Evolutionary conservation across 179 eudicot genomes (phyloP), one percentile per base, ranked within the genome.

Genomic region (Beta macrorhiza): DNA sequence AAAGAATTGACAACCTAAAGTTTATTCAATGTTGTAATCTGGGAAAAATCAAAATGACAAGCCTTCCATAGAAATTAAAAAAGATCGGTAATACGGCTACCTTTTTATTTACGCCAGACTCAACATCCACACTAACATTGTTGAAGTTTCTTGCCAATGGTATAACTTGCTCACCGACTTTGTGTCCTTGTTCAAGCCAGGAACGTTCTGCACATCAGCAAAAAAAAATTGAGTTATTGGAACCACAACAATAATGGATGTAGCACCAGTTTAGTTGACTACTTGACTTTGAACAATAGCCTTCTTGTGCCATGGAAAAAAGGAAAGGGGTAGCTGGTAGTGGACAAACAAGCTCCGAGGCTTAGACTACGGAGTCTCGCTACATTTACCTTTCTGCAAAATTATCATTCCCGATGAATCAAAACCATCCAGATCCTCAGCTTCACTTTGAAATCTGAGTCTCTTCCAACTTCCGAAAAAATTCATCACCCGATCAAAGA

Each of bases 121-220:
- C 99, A 20, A 92, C 71, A 88, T 95, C 99, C 80, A 85, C 56
- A 78, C 57, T 84, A 62, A 80, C 45, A 82, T 81, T 90, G 83
- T 87, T 91, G 79, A 94, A 93, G 86, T 92, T 94, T 85, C 97
- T 90, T 5, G 98, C 93, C 85, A 97, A 85, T n/a, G 97, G 98
- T 82, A 94, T 83, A 64, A 94, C 89, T 84, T 90, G 93, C 78
- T 97, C 99, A 45, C 99, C 98, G 67, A 92, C 87, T 81, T 84
- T 88, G 77, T 86, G 93, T 70, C 99, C 98, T 92, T 94, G 95
- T 85, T 94, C 97, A 81, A 94, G 91, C 98, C 97, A 97, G 49
- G 88, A 84, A 63, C 97, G 91, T 86, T 97, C 99, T 97, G 90
- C 67, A 77, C 77, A 84, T 55, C 37, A 69, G 70, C 2, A 10